phyloP scores from a whole-genome alignment of 2,329 filamentous ascomycete species.

The Aplosporella prunicola region DNA sequence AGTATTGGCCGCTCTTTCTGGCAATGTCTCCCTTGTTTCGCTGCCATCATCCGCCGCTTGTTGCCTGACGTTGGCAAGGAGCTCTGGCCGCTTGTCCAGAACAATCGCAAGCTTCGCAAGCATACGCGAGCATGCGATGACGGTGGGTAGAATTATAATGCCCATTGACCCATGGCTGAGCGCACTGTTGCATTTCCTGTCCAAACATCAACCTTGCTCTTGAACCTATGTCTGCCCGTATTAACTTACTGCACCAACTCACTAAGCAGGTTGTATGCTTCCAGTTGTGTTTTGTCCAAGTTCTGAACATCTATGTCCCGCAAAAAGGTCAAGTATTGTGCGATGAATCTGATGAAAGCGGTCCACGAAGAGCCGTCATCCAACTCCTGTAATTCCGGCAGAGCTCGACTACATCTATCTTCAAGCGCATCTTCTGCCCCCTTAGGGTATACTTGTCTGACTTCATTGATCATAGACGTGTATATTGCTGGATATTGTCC shows the following conservation, averaged over 20 bases:
- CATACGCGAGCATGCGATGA: constrained; percentile 70
- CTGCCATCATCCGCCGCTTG: constrained; percentile 36
- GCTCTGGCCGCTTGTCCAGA: constrained; percentile 68
- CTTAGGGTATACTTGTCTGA: constrained; percentile 50
- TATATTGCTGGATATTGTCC: constrained; percentile 55
- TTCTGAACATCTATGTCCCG: constrained; percentile 71
- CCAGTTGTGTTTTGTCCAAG: constrained; percentile 40
- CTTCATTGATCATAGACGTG: constrained; percentile 55
- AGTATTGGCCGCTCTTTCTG: constrained; percentile 79
- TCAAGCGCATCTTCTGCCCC: constrained; percentile 46
- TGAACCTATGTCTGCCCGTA: not conserved
- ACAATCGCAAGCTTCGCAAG: constrained; percentile 76
- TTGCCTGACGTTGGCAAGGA: constrained; percentile 53
- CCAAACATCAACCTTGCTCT: not conserved
- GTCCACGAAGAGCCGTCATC: constrained; percentile 61
- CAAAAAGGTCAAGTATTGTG: constrained; percentile 71
- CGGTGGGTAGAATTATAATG: constrained; percentile 70
- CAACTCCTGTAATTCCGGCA: constrained; percentile 41
- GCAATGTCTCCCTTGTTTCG: constrained; percentile 64
- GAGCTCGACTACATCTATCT: constrained; percentile 50
- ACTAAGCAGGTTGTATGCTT: constrained; percentile 66
- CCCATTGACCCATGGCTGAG: constrained; percentile 72
- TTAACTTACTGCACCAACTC: constrained; percentile 60
- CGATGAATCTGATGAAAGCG: constrained; percentile 69
- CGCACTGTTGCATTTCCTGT: constrained; percentile 71